Percentiles rank a stretch among this genome's conserved stretches.
Evolutionary conservation across 306 rosid species (phyloP).

Genomic region (Clitoria ternatea): DNA sequence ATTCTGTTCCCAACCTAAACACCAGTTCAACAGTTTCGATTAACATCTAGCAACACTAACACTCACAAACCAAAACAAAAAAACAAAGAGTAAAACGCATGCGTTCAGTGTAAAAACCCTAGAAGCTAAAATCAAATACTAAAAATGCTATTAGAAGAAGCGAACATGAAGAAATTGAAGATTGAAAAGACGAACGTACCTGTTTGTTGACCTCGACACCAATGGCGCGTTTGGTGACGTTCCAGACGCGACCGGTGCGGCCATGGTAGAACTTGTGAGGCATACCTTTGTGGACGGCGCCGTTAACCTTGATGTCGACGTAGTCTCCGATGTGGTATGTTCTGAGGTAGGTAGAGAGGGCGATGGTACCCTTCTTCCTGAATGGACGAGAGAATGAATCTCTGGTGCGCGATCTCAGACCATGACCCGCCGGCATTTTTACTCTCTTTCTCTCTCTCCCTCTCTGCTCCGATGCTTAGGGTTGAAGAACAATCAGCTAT

Average conservation of each 20-base stretch:
- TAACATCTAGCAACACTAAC: no score
- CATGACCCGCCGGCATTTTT: slow-evolving; percentile 95
- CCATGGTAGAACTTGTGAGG: slow-evolving; percentile 98
- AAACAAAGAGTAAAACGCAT: no score
- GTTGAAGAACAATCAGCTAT: neutral
- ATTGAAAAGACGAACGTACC: no score
- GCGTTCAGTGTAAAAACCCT: neutral
- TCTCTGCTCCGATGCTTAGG: neutral
- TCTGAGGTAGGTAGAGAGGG: slow-evolving; percentile 71
- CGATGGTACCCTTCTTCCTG: slow-evolving; percentile 98
- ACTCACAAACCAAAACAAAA: no score
- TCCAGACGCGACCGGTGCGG: slow-evolving; percentile 96
- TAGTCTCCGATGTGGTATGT: slow-evolving; percentile 73
- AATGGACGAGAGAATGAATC: slow-evolving; percentile 83
- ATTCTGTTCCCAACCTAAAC: slow-evolving; percentile 80
- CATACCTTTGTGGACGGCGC: slow-evolving; percentile 97
- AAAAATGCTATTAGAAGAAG: neutral
- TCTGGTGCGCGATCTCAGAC: slow-evolving; percentile 72
- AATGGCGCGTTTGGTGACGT: slow-evolving; percentile 90
- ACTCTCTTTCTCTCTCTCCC: slow-evolving; percentile 12
- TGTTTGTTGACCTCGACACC: slow-evolving; percentile 93
- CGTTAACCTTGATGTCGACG: slow-evolving; percentile 89
- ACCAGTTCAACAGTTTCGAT: no score
- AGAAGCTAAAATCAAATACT: neutral
- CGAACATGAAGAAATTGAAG: neutral